These are phyloP conservation scores for Agaricales sp. DNA, from an alignment of 1,284 basidiomycete genomes.

Conservation along the genomic window DNA sequence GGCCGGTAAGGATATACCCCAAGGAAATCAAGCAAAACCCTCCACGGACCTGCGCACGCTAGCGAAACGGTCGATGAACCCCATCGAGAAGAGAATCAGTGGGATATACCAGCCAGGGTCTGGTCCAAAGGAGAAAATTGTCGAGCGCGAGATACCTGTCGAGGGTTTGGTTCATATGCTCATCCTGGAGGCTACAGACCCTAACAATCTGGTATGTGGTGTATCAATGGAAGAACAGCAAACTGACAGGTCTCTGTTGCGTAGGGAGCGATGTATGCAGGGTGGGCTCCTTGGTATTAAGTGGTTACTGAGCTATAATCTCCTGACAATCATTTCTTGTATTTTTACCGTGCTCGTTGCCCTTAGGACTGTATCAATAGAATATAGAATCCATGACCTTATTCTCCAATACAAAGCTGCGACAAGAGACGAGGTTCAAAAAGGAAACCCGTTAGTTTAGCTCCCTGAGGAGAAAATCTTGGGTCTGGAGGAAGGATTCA, in stretches of 20 bases:
- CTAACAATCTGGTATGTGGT: slow-evolving; percentile 58
- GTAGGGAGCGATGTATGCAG: slow-evolving; percentile 72
- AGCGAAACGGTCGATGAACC: slow-evolving; percentile 66
- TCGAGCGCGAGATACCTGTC: slow-evolving; percentile 47
- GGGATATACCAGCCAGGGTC: slow-evolving; percentile 56
- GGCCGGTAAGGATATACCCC: slow-evolving; percentile 12
- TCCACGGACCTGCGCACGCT: slow-evolving; percentile 47
- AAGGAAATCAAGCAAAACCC: slow-evolving; percentile 22
- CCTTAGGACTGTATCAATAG: too few relatives aligned
- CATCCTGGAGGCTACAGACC: slow-evolving; percentile 79
- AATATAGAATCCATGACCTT: too few relatives aligned
- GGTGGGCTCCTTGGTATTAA: slow-evolving; percentile 82
- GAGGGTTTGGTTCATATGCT: slow-evolving; percentile 81
- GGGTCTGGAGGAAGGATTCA: too few relatives aligned
- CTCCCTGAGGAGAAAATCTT: too few relatives aligned
- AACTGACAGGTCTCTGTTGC: slow-evolving; percentile 5
- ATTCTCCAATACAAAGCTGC: too few relatives aligned
- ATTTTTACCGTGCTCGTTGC: too few relatives aligned
- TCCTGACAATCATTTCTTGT: too few relatives aligned
- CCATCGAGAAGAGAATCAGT: slow-evolving; percentile 78
- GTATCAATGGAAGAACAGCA: slow-evolving; percentile 2
- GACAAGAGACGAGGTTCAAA: background rate
- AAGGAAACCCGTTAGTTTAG: too few relatives aligned
- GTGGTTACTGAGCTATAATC: too few relatives aligned
- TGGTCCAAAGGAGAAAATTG: slow-evolving; percentile 16